Base-by-base conservation (phyloP, 257 asterid species). In the Fraxinus pennsylvanica region DNA sequence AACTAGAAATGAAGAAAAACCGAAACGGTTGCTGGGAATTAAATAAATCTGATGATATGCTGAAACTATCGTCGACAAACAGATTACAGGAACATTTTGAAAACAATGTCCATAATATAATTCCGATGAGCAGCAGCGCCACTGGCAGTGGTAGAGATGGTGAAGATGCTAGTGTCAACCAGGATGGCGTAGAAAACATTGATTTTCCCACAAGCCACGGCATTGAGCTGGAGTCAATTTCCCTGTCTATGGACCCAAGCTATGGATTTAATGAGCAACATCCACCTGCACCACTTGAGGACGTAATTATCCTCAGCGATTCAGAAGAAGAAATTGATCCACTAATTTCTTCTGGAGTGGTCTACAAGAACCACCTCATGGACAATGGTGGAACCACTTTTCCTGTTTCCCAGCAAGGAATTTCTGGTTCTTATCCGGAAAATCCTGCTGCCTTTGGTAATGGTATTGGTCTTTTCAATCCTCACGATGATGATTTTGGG, bases 71-170 rank as follows among this genome's bases (percentile, higher is more conserved):
- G 22, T 81, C 92, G 35, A 86, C 86, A 39, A 75, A 84, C 84
- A 81, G 82, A 85, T 78, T 81, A 27, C 80, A 83, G 68, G 91
- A 81, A 33, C 78, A 80, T 74, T 83, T 90, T 72, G 86, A 82
- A 36, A 86, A 76, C 76, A 41, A 41, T 1, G 69, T 25, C 35
- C 35, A 63, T 63, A 63, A 79, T 81, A 65, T 84, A 81, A 92
- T 91, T 80, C 96, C 92, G 61, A 93, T 89, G 97, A 90, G 97
- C 87, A 91, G 97, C 82, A 90, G 94, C 85, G 96, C 96, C 83
- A 89, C 95, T 25, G 94, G 89, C 69, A 93, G 97, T 88, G 97
- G 94, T 78, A 89, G 86, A 76, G 97, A 95, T 72, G 87, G 94
- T 79, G 99, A 96, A 78, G 97, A 91, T 78, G 85, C 83, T 65